These are phyloP conservation scores for Diplodia seriata DNA, from an alignment of 2,329 filamentous ascomycete genomes.

Conservation along the genomic window DNA sequence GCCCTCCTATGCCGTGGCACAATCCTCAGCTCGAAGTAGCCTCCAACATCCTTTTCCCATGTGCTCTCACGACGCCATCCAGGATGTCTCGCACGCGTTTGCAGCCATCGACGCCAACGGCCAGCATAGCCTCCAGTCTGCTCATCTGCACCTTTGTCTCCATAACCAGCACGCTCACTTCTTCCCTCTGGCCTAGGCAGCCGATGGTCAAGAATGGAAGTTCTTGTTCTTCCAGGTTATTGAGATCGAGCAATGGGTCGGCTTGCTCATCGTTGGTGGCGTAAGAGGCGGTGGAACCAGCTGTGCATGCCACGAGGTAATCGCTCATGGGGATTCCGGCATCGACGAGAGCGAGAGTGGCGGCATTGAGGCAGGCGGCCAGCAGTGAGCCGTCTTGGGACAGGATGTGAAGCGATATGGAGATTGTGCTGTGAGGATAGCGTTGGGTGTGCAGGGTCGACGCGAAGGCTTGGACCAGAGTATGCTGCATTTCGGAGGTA, in stretches of 20 bases:
- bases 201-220: conserved; percentile 87
- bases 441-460: conserved; percentile 82
- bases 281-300: conserved; percentile 75
- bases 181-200: conserved; percentile 75
- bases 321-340: conserved; percentile 95
- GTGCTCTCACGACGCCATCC: conserved; percentile 77
- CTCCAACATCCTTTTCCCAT: conserved; percentile 69
- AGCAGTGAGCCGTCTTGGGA: conserved; percentile 89
- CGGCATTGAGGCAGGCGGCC: conserved; percentile 87
- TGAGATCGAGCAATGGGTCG: conserved; percentile 81
- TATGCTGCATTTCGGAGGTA: conserved; percentile 79
- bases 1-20: not conserved
- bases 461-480: conserved; percentile 77
- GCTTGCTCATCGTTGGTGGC: conserved; percentile 70
- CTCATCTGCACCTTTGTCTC: conserved; percentile 86
- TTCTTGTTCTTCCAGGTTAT: conserved; percentile 82
- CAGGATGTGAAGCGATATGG: conserved; percentile 83
- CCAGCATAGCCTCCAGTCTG: conserved; percentile 89
- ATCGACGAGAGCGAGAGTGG: conserved; percentile 89
- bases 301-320: conserved; percentile 87
- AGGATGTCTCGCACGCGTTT: conserved; percentile 82
- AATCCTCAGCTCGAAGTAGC: conserved; percentile 22
- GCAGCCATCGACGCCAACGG: conserved; percentile 89
- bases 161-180: conserved; percentile 79
- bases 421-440: conserved; percentile 87